Evolutionary conservation across 768 basidiomycete genomes (phyloP).

Genomic region (Lactifluus rugatus): DNA sequence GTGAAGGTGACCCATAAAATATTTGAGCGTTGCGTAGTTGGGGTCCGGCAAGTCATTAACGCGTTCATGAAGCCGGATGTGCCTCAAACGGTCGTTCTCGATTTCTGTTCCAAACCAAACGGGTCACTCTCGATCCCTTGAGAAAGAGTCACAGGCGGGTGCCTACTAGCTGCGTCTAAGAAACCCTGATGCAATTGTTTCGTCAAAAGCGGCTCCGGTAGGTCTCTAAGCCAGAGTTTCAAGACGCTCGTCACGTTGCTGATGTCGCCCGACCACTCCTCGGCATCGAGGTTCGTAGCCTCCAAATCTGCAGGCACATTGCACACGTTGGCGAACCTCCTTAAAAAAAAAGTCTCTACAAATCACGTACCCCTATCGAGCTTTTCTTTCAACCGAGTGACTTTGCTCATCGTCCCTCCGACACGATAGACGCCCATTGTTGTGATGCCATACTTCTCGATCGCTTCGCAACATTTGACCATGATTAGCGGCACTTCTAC

Average conservation of each 20-base stretch:
- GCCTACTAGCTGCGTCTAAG: constrained; percentile 89
- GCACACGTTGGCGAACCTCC: not conserved
- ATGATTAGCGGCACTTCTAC: constrained; percentile 84
- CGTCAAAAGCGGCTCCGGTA: constrained; percentile 90
- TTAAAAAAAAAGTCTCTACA: not conserved
- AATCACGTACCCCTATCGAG: constrained; percentile 67
- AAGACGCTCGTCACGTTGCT: constrained; percentile 92
- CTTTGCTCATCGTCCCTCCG: constrained; percentile 83
- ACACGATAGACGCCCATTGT: constrained; percentile 90
- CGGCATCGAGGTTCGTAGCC: constrained; percentile 72
- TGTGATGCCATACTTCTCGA: constrained; percentile 80
- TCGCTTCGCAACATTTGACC: constrained; percentile 81
- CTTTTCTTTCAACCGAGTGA: constrained; percentile 68
- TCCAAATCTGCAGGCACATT: constrained; percentile 54
- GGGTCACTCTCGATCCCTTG: not conserved
- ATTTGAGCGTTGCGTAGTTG: constrained; percentile 97
- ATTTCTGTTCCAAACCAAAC: constrained; percentile 43
- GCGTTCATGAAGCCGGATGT: constrained; percentile 92
- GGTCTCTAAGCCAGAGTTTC: constrained; percentile 93
- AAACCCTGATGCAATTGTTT: constrained; percentile 79
- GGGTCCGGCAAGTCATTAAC: constrained; percentile 97
- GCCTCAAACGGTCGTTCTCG: constrained; percentile 89
- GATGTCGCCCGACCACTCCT: constrained; percentile 91
- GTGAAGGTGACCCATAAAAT: constrained; percentile 88
- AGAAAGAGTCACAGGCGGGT: not conserved